Evolutionary conservation across 306 rosid species (phyloP), one percentile per base, ranked within the genome.

Genomic region (Castanea mollissima): DNA sequence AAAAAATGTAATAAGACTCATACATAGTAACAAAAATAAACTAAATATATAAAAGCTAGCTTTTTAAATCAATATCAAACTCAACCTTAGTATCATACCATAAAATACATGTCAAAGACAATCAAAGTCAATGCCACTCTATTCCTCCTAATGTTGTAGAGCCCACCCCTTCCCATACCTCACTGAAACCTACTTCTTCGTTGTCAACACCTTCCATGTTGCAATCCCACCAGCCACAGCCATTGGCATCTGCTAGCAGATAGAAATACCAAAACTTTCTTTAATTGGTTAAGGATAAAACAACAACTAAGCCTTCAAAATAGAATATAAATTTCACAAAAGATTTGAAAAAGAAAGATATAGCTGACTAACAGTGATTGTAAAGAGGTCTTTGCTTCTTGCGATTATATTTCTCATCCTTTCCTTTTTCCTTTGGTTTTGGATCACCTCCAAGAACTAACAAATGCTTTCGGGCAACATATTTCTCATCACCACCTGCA

Each of bases 91-190:
- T 8, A 8, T 41, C 11, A 8, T 64, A 19, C 19, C 72, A 49
- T 14, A 19, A 46, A 69, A 73, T 76, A 34, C 74, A 16, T 27
- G n/a, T 46, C 44, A 38, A 21, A 69, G 19, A 60, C 32, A 54
- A 16, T 54, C 70, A 63, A 72, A 78, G 23, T 90, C 85, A 94
- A 84, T 92, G 98, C 95, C 97, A 91, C 27, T 94, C 92, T 59
- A 76, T 75, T 76, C 88, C 98, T 69, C 98, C 98, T 21, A 94
- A 87, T 46, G 98, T 85, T 69, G 97, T 90, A 44, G 97, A 91
- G 6, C 98, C 98, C 79, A 94, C 91, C 51, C 98, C 98, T 83
- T 94, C 99, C 99, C 99, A 94, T 49, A 89, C 93, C 78, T 94
- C 97, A 85, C 56, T 88, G 81, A 76, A 65, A 25, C 97, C 97